Percentiles rank a stretch among this genome's conserved stretches.
Evolutionary conservation across 441 rosid species (phyloP).

Genomic region (Arabidopsis lyrata): DNA sequence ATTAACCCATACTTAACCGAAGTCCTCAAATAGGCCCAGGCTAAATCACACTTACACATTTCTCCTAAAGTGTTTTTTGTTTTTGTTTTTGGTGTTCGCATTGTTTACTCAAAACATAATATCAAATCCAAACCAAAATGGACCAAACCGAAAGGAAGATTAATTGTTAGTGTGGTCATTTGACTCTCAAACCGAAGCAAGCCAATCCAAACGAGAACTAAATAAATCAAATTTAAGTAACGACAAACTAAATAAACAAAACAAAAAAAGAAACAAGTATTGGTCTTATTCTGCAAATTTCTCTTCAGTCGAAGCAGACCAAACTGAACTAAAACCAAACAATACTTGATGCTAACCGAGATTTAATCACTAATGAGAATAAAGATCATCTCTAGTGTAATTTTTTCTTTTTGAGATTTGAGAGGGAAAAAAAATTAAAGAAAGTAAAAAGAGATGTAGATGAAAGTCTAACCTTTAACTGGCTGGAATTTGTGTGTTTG

Average conservation of each 20-base stretch:
- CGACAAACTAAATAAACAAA: background rate
- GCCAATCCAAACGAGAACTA: constrained; percentile 7
- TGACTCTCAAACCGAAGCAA: background rate
- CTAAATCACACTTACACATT: constrained; percentile 16
- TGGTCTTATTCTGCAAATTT: background rate
- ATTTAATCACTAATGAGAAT: constrained; percentile 14
- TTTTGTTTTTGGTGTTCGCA: no score
- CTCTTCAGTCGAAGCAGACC: background rate
- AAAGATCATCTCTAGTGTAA: constrained; percentile 5
- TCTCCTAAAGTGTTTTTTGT: background rate
- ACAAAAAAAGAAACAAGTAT: background rate
- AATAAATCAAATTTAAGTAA: background rate
- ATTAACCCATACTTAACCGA: background rate
- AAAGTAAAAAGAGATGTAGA: constrained; percentile 25
- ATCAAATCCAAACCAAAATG: constrained; percentile 21
- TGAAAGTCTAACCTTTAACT: constrained; percentile 40
- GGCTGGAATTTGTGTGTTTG: constrained; percentile 47
- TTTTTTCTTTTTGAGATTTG: background rate
- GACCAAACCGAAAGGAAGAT: constrained; percentile 22
- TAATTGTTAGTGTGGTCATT: background rate
- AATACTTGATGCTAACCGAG: constrained; percentile 5
- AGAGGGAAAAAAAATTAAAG: background rate
- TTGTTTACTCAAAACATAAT: background rate
- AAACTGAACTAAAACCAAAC: constrained; percentile 10
- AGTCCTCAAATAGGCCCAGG: constrained; percentile 24